Base-by-base conservation (phyloP, 2,329 filamentous ascomycete genomes). In the Alternaria ventricosa region DNA sequence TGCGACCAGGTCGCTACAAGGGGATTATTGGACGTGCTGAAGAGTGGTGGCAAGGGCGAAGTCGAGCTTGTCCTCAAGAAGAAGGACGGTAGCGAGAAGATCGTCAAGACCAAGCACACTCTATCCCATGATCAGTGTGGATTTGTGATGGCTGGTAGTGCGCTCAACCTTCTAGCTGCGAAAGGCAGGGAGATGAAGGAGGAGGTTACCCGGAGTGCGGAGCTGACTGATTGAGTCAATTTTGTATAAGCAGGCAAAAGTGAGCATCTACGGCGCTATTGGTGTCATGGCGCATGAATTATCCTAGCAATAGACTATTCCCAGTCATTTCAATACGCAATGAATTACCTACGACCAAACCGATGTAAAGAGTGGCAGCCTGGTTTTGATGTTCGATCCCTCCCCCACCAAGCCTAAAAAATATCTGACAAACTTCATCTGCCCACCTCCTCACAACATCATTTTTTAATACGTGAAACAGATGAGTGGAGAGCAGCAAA, bases 81-180 rank as follows among this genome's bases (percentile, higher is more conserved):
- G 74, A 83, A 80, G 73, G 75, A 77, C 28, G 92, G 92, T 9
- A 88, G 91, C 78, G 87, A 88, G 79, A 80, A 92, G 53, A 78
- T 87, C 43, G 87, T 99, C 63, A 87, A 88, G 51, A 94, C 94
- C n/a, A 92, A 89, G 82, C 95, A 97, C 79, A 93, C 92, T 12
- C 86, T 99, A 65, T 96, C 89, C 77, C 87, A 90, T 82, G 96
- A 97, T 79, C 96, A 99, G 85, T 92, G 92, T 65, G 89, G 87
- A 1, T 99, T 98, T 77, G 93, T 99, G 68, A 84, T 99, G 55
- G 96, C 96, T 0, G 96, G 96, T 4, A 97, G 93, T 80, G 96
- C 96, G 45, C 81, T 99, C 82, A 99, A 99, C 82, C 78, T 98
- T 80, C 82, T 99, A 73, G 92, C 94, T 49, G 84, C 85, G 76